Percentiles rank a stretch among this genome's conserved stretches.
phyloP scores from a whole-genome alignment of 176 grass and related monocot species.

The Panicum miliaceum region DNA sequence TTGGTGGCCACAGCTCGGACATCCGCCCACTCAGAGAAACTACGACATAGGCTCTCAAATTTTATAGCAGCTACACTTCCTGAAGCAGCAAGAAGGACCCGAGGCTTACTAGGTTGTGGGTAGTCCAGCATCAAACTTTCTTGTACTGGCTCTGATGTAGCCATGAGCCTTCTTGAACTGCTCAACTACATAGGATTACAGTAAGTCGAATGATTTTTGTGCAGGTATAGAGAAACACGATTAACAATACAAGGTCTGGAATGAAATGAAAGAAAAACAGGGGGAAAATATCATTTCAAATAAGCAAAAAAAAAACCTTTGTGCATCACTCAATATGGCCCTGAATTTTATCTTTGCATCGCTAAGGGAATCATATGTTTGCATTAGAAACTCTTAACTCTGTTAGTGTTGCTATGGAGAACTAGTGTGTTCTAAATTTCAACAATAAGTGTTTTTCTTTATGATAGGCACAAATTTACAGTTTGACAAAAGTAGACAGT shows the following conservation, averaged over 20 bases:
- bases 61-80: slow-evolving; percentile 97
- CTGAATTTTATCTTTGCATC: not conserved
- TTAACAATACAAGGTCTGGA: not conserved
- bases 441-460: not conserved
- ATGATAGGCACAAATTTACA: not conserved
- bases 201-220: slow-evolving; percentile 16
- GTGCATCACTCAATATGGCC: not conserved
- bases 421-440: not conserved
- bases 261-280: slow-evolving; percentile 20
- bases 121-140: slow-evolving; percentile 42
- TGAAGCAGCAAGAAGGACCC: slow-evolving; percentile 79
- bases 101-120: slow-evolving; percentile 55
- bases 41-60: slow-evolving; percentile 79
- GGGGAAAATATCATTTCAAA: not conserved
- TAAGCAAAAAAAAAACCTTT: not conserved
- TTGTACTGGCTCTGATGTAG: slow-evolving; percentile 46
- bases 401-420: not conserved
- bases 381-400: not conserved
- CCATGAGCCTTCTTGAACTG: slow-evolving; percentile 39
- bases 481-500: not conserved
- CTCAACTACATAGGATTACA: slow-evolving; percentile 11
- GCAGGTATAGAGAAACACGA: slow-evolving; percentile 8
- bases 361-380: not conserved
- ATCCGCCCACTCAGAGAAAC: slow-evolving; percentile 87
- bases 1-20: slow-evolving; percentile 75